Percentiles rank a stretch among this genome's conserved stretches.
phyloP scores from a whole-genome alignment of 2,329 filamentous ascomycete genomes.

The Trichophyton rubrum region DNA sequence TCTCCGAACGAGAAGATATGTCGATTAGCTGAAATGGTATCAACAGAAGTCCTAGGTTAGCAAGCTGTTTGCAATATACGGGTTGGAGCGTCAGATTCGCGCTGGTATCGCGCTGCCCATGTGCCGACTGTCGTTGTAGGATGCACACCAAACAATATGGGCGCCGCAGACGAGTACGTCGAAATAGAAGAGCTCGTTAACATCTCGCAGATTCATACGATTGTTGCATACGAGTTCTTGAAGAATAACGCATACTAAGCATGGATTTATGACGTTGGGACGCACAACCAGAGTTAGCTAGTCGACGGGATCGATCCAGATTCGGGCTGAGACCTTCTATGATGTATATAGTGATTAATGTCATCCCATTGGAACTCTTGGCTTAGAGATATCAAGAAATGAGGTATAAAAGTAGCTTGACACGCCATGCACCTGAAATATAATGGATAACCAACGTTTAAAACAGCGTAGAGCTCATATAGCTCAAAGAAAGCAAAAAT shows the following conservation, averaged over 20 bases:
- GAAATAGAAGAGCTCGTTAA: constrained; percentile 9
- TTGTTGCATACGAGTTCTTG: constrained; percentile 12
- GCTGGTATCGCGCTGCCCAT: constrained; percentile 9
- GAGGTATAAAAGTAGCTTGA: no score
- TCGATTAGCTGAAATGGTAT: constrained; percentile 3
- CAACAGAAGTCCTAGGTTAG: constrained; percentile 4
- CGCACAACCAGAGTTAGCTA: no score
- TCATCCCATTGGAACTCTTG: no score
- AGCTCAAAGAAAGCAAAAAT: neutral
- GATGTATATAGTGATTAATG: no score
- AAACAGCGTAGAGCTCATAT: neutral
- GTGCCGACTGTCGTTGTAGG: constrained; percentile 10
- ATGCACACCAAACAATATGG: constrained; percentile 11
- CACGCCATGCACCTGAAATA: no score
- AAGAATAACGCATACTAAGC: neutral
- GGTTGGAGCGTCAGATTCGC: constrained; percentile 10
- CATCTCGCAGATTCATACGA: constrained; percentile 8
- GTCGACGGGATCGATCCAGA: no score
- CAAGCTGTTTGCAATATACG: constrained; percentile 8
- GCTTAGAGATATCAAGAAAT: no score
- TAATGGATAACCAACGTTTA: neutral
- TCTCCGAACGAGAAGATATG: constrained; percentile 9
- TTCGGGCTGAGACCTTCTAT: no score
- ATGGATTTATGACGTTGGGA: neutral
- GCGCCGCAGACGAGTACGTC: constrained; percentile 11